Evolutionary conservation across 805 yeast species (phyloP), one percentile per base, ranked within the genome.

Genomic region (Candida incommunis): DNA sequence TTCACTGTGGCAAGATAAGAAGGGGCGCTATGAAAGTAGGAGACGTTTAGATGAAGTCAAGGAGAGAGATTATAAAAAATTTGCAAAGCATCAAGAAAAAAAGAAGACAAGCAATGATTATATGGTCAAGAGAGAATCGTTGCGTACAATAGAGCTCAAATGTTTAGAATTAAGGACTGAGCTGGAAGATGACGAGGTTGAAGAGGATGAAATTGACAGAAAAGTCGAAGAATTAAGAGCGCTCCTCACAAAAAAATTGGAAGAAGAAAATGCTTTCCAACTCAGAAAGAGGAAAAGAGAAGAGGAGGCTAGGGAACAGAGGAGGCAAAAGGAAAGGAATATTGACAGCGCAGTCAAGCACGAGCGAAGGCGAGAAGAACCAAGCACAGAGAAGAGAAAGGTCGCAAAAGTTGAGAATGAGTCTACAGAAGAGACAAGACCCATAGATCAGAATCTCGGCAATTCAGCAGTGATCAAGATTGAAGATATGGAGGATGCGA

Each of bases 131-230:
- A 63, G 59, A 31, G 55, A 55, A 26, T 37, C 46, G n/a, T 51
- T 54, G 29, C 49, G 63, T n/a, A 44, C 41, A 25, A 49, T 59
- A n/a, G 61, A 57, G 41, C 53, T 50, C 4, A 53, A 52, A 29
- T 57, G 61, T 43, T 29, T 49, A 37, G 56, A 52, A 43, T 51
- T 55, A n/a, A 51, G 49, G 25, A 59, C 46, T 21, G 43, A 50
- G 41, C 49, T 58, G 23, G 61, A 56, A 37, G 61, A 58, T 13
- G 53, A 50, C 20, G 54, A 44, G 2, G 24, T 46, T 15, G 50
- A 26, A 2, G 56, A 52, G 22, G 56, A 51, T 9, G 50, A 44
- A 34, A 53, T 54, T 18, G 57, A 54, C 18, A 34, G 24, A 1
- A 31, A 45, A 31, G 54, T 54, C 16, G 41, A 31, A 15, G 53